phyloP scores from a whole-genome alignment of 2,329 filamentous ascomycete species.

The Venturia effusa region DNA sequence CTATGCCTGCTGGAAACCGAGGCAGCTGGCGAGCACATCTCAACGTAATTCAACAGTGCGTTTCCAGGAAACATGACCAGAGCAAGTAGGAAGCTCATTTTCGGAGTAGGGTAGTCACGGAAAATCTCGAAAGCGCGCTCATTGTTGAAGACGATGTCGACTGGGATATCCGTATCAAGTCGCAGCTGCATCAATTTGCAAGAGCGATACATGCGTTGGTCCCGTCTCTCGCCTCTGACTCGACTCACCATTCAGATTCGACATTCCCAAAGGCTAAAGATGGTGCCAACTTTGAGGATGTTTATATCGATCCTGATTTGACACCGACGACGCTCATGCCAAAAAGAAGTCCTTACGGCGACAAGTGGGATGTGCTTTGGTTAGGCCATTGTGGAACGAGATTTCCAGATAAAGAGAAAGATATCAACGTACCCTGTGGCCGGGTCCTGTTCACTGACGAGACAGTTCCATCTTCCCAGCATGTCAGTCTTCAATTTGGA shows the following conservation, averaged over 20 bases:
- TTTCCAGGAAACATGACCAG: neutral
- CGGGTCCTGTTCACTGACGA: neutral
- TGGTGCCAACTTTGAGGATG: neutral
- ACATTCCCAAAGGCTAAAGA: neutral
- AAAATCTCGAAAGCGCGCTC: neutral
- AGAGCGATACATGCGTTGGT: neutral
- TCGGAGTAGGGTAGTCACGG: neutral
- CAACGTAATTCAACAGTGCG: slow-evolving; percentile 21
- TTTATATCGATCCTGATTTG: neutral
- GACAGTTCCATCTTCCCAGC: slow-evolving; percentile 1
- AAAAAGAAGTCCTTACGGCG: slow-evolving; percentile 6
- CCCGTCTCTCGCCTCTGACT: neutral
- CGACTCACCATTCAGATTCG: neutral
- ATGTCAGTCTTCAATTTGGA: neutral
- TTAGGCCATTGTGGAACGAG: slow-evolving; percentile 8
- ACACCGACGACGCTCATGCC: neutral
- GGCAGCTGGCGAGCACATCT: slow-evolving; percentile 34
- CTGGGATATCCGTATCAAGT: slow-evolving; percentile 9
- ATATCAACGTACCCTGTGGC: neutral
- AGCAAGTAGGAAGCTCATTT: neutral
- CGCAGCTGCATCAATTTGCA: slow-evolving; percentile 1
- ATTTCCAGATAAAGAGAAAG: neutral
- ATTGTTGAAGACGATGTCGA: slow-evolving; percentile 9
- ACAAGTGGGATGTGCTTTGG: slow-evolving; percentile 11
- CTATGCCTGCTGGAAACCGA: slow-evolving; percentile 23